A percentile compares a stretch with the other conserved stretches of the same genome.
Evolutionary conservation across 2,329 filamentous ascomycete genomes (phyloP).

Genomic region (Fusarium illudens): DNA sequence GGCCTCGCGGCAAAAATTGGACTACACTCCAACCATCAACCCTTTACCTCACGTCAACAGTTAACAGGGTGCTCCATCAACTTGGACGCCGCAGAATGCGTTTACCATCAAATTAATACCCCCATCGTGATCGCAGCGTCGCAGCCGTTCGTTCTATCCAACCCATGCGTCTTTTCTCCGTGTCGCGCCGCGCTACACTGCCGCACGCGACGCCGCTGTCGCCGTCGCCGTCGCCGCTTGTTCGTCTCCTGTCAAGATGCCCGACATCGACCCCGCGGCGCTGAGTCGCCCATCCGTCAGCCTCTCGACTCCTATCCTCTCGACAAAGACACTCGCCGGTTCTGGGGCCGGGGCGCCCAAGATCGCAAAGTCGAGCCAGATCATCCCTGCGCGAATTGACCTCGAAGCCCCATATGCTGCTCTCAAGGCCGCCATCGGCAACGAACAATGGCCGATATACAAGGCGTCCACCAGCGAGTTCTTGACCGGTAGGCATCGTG

Average conservation of each 20-base stretch:
- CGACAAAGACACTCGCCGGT: slow-evolving; percentile 65
- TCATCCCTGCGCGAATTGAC: slow-evolving; percentile 72
- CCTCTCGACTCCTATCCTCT: slow-evolving; percentile 66
- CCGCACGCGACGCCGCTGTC: slow-evolving; percentile 57
- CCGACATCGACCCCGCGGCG: slow-evolving; percentile 75
- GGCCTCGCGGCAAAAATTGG: slow-evolving; percentile 48
- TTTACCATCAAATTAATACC: slow-evolving; percentile 55
- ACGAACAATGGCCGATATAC: slow-evolving; percentile 70
- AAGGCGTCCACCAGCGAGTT: slow-evolving; percentile 71
- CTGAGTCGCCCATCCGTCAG: slow-evolving; percentile 68
- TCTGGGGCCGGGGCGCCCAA: slow-evolving; percentile 60
- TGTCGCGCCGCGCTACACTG: slow-evolving; percentile 56
- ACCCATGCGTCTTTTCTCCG: slow-evolving; percentile 53
- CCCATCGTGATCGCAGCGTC: slow-evolving; percentile 54
- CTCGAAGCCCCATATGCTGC: slow-evolving; percentile 70
- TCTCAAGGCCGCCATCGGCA: slow-evolving; percentile 66
- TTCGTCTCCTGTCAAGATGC: slow-evolving; percentile 57
- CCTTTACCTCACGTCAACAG: slow-evolving; percentile 41
- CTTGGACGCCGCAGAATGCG: slow-evolving; percentile 51
- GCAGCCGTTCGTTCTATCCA: slow-evolving; percentile 49
- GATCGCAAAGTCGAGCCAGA: slow-evolving; percentile 66
- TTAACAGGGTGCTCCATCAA: slow-evolving; percentile 50
- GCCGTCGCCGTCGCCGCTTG: slow-evolving; percentile 46
- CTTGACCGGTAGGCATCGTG: slow-evolving; percentile 61
- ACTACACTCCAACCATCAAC: slow-evolving; percentile 47